Evolutionary conservation across 306 rosid species (phyloP), one percentile per base, ranked within the genome.

Genomic region (Herpetospermum pedunculosum): DNA sequence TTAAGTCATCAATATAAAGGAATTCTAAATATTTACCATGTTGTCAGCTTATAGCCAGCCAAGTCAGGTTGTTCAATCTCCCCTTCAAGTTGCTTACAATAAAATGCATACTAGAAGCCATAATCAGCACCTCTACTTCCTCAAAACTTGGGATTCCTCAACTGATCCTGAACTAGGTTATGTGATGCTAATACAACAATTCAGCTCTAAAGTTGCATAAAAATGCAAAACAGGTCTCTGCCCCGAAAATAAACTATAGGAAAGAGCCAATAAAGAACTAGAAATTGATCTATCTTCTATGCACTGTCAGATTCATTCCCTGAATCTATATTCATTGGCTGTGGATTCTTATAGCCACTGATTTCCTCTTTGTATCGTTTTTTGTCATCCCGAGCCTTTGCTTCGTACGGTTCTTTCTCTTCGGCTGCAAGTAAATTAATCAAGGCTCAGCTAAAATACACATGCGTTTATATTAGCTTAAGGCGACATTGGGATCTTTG

Each of bases 331-430:
- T 85, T 82, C 96, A 85, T 82, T 2, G 96, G 86, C 73, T 95
- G 99, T 14, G 94, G 86, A 79, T 91, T 94, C 90, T 87, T 94
- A 84, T 95, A 95, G 57, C 92, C 99, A 79, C 84, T 91, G 75
- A 95, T 85, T 85, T 89, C 96, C 47, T 89, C 99, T 89, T 81
- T 83, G 87, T 91, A 95, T 35, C 99, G 97, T 63, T 83, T 77
- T 79, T 95, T 91, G 84, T 95, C 99, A 16, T 80, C 92, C 12
- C 79, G 92, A 79, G 99, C 96, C 87, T 88, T 95, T 6, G 87
- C 95, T 79, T 95, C 99, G 18, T 78, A 82, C 1, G 87, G 88
- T 72, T 87, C 91, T 76, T 87, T 87, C 79, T 87, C 91, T 78
- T 84, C 91, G 4, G 21, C 91, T 87, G 85, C 79, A 84, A 65